Percentiles rank a stretch among this genome's conserved stretches.
Evolutionary conservation across 495 filamentous ascomycete genomes (phyloP).

Genomic region (Rusavskia elegans): DNA sequence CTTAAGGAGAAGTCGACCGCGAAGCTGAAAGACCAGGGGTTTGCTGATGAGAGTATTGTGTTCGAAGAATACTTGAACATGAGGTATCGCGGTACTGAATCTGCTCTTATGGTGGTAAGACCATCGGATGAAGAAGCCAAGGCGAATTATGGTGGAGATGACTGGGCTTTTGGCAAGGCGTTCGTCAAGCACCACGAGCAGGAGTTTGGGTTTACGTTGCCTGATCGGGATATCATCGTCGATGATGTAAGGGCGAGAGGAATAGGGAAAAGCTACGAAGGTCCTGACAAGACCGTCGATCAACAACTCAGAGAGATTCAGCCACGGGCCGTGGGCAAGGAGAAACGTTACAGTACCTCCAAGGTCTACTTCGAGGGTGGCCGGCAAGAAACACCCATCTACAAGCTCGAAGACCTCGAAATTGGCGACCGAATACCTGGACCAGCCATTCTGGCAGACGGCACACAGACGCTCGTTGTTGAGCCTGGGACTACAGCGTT

Average conservation of each 20-base stretch:
- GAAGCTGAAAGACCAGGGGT: constrained; percentile 57
- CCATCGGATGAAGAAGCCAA: constrained; percentile 40
- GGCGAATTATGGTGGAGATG: constrained; percentile 41
- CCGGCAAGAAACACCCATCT: constrained; percentile 68
- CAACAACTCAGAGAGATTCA: constrained; percentile 53
- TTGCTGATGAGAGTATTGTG: constrained; percentile 49
- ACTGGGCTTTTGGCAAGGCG: constrained; percentile 66
- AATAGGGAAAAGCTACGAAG: constrained; percentile 73
- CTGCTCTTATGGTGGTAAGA: constrained; percentile 66
- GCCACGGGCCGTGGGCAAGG: constrained; percentile 17
- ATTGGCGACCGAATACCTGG: constrained; percentile 67
- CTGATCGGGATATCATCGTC: constrained; percentile 77
- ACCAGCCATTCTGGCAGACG: constrained; percentile 83
- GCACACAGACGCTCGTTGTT: constrained; percentile 91
- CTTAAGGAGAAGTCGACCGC: constrained; percentile 48
- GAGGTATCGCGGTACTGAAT: constrained; percentile 77
- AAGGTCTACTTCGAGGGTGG: constrained; percentile 46
- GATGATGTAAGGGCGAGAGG: constrained; percentile 84
- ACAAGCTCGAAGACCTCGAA: constrained; percentile 60
- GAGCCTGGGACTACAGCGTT: constrained; percentile 61
- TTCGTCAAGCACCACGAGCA: constrained; percentile 81
- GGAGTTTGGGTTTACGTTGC: constrained; percentile 87
- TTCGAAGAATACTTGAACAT: constrained; percentile 86
- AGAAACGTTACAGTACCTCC: constrained; percentile 18
- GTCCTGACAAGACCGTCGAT: constrained; percentile 63